A percentile compares a stretch with the other conserved stretches of the same genome.
phyloP scores from a whole-genome alignment of 805 yeast species.

The Candida schatavii region DNA sequence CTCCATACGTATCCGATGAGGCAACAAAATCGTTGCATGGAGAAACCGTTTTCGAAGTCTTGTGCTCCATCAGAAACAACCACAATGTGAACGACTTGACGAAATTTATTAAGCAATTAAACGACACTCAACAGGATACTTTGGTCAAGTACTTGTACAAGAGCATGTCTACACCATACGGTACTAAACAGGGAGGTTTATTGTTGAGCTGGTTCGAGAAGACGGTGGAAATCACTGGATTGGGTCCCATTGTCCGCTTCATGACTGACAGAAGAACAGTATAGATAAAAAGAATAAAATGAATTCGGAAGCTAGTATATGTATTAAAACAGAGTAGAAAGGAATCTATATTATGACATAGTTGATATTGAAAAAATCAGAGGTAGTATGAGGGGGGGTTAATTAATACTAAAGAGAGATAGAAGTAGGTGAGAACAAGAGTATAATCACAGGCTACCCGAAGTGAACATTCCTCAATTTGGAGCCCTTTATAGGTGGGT shows the following conservation, averaged over 20 bases:
- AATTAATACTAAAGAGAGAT: too few relatives aligned
- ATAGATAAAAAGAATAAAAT: constrained; percentile 19
- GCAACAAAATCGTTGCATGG: constrained; percentile 45
- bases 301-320: not conserved
- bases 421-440: too few relatives aligned
- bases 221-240: constrained; percentile 78
- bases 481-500: constrained; percentile 2
- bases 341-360: not conserved
- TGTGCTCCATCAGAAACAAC: constrained; percentile 51
- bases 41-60: constrained; percentile 62
- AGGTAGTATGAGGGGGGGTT: too few relatives aligned
- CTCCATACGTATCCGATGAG: constrained; percentile 80
- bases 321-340: constrained; percentile 2
- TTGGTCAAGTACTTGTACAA: constrained; percentile 82
- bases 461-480: not conserved
- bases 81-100: constrained; percentile 66
- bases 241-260: constrained; percentile 84
- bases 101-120: constrained; percentile 55
- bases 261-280: constrained; percentile 83
- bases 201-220: constrained; percentile 91
- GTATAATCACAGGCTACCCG: too few relatives aligned
- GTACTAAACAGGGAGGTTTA: constrained; percentile 83
- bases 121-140: constrained; percentile 66
- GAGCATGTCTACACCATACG: constrained; percentile 74
- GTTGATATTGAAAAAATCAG: not conserved